Base-by-base conservation (phyloP, 257 asterid genomes). In the Lavandula angustifolia region DNA sequence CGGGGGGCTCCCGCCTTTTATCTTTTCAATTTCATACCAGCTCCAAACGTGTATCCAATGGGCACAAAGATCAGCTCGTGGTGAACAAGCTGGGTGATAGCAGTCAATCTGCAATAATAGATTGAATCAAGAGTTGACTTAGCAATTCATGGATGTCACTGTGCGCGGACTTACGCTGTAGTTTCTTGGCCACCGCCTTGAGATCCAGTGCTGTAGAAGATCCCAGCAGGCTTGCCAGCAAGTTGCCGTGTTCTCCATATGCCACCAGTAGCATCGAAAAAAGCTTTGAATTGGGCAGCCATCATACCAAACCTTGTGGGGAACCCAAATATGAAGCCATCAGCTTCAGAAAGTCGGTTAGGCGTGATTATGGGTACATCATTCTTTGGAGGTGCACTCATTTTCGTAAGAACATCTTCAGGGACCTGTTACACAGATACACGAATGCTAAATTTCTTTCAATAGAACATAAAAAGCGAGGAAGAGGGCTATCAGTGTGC, bases 31-130 rank as follows among this genome's bases (percentile, higher is more conserved):
- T 68, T 79, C 83, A 79, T 82, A 58, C 87, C 83, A 4, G 67
- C 81, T 1, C 87, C 87, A 64, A 76, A 82, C 11, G 87, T 76
- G 79, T 79, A 82, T 6, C 87, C 87, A 7, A 72, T 69, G 0
- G 87, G 87, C 46, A 82, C 87, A 12, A 74, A 79, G 1, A 82
- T 66, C 88, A 82, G 75, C 0, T 85, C 88, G 9, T 82, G 88
- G 50, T 82, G 88, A 18, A 65, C 63, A n/a, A 82, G 77, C 63
- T 79, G 88, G 0, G 88, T 82, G n/a, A 82, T 67, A 17, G 88
- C 85, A 2, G 85, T 82, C 61, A 79, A 77, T 9, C 88, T 82
- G 78, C 66, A 41, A 35, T 3, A 5, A 17, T 6, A 58, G 35
- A 17, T 10, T 0, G 35, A 58, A 10, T 58, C 35, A 38, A 17